Percentiles rank a stretch among this genome's conserved stretches.
Evolutionary conservation across 1,284 basidiomycete genomes (phyloP).

Genomic region (Hemileia vastatrix): DNA sequence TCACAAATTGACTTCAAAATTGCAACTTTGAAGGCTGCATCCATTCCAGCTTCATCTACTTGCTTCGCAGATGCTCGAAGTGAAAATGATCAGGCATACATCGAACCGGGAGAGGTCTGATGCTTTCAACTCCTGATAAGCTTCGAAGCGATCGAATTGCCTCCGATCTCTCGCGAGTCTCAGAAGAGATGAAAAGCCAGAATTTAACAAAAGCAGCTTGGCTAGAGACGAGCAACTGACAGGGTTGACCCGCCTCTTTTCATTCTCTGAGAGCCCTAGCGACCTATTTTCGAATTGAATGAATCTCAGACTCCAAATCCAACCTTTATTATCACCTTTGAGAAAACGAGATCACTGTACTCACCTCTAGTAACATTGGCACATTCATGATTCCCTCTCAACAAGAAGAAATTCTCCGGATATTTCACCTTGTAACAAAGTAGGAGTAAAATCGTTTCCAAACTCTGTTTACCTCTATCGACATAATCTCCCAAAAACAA

Average conservation of each 20-base stretch:
- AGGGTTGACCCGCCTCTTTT: background rate
- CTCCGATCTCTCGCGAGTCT: too few relatives aligned
- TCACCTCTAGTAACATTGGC: conserved; percentile 94
- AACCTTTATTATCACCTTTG: background rate
- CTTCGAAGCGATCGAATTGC: too few relatives aligned
- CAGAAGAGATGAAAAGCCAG: conserved; percentile 1
- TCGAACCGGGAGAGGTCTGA: background rate
- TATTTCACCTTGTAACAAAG: conserved; percentile 99
- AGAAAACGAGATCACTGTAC: conserved; percentile 33
- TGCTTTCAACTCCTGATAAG: too few relatives aligned
- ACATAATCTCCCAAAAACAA: conserved; percentile 99
- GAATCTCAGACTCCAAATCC: background rate
- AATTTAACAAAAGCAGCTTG: background rate
- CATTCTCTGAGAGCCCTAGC: too few relatives aligned
- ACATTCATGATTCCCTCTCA: conserved; percentile 98
- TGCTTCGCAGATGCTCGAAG: background rate
- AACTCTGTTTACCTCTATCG: conserved; percentile 93
- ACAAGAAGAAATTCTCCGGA: conserved; percentile 97
- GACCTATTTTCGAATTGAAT: background rate
- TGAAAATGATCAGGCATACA: background rate
- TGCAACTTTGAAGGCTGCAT: too few relatives aligned
- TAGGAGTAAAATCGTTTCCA: conserved; percentile 93
- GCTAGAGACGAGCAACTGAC: background rate
- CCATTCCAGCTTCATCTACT: background rate
- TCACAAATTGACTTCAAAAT: too few relatives aligned